Evolutionary conservation across 2,329 filamentous ascomycete species (phyloP).

Genomic region (Sporothrix euskadiensis): DNA sequence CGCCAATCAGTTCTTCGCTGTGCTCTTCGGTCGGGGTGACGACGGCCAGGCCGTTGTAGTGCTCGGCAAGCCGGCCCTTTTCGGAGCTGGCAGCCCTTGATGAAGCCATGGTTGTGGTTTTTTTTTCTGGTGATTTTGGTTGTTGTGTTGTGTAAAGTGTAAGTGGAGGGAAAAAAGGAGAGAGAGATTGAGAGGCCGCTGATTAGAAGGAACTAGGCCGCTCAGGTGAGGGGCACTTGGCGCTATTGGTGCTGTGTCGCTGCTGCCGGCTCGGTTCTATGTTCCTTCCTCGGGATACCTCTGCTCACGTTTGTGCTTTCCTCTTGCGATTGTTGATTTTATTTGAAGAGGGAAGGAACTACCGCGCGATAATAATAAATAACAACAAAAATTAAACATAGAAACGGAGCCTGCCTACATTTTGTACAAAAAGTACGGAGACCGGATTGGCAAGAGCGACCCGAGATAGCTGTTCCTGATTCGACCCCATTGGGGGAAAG

Average conservation of each 20-base stretch:
- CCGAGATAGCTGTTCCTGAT: slow-evolving; percentile 2
- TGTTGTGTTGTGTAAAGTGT: neutral
- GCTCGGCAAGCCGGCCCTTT: slow-evolving; percentile 27
- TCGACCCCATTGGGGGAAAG: neutral
- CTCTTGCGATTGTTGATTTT: neutral
- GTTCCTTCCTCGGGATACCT: neutral
- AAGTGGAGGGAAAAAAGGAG: neutral
- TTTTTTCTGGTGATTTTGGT: neutral
- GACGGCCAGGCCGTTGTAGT: slow-evolving; percentile 19
- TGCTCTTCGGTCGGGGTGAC: neutral
- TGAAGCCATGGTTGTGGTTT: slow-evolving; percentile 16
- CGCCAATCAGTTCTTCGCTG: slow-evolving; percentile 23
- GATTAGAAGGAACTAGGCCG: neutral
- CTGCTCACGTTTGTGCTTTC: neutral
- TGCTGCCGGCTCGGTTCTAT: neutral
- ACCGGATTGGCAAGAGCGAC: neutral
- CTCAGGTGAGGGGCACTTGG: slow-evolving; percentile 5
- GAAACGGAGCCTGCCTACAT: neutral
- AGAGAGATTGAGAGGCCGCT: neutral
- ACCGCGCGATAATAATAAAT: neutral
- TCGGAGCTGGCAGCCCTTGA: slow-evolving; percentile 20
- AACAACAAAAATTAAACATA: neutral
- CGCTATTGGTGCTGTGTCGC: neutral
- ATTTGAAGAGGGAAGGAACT: neutral
- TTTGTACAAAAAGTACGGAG: neutral